phyloP scores from a whole-genome alignment of 202 grass and related monocot genomes.

The Digitaria exilis region DNA sequence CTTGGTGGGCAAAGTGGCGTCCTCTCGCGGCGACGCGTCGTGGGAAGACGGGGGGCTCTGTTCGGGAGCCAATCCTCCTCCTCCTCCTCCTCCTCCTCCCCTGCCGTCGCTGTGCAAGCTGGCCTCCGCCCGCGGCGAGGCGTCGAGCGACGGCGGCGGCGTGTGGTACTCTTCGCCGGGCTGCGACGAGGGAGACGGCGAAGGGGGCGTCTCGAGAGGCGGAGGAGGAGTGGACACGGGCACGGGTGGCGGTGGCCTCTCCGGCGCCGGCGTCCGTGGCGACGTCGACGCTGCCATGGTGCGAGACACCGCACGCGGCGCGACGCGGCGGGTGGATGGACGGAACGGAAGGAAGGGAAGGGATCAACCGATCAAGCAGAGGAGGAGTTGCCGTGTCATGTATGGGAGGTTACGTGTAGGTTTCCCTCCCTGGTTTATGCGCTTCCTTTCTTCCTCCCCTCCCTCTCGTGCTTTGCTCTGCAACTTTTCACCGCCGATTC shows the following conservation, averaged over 20 bases:
- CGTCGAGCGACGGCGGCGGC: slow-evolving; percentile 49
- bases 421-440: slow-evolving; percentile 13
- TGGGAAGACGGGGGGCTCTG: background rate
- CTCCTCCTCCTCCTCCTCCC: no score
- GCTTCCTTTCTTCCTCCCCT: background rate
- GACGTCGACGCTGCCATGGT: slow-evolving; percentile 39
- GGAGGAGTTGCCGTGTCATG: slow-evolving; percentile 32
- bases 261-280: slow-evolving; percentile 44
- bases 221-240: slow-evolving; percentile 4
- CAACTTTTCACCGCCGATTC: background rate
- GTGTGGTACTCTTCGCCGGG: slow-evolving; percentile 51
- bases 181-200: slow-evolving; percentile 32
- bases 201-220: background rate
- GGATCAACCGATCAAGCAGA: background rate
- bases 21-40: background rate
- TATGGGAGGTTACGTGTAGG: slow-evolving; percentile 46
- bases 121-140: slow-evolving; percentile 21
- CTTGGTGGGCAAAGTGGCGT: background rate
- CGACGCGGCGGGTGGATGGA: background rate
- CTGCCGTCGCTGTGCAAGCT: background rate
- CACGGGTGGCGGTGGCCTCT: slow-evolving; percentile 39
- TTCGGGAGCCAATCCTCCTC: no score
- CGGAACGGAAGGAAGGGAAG: background rate
- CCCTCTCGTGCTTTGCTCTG: background rate
- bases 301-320: background rate